These are phyloP conservation scores for Juncus effusus DNA, from an alignment of 176 grass and related monocot genomes.

Conservation along the genomic window DNA sequence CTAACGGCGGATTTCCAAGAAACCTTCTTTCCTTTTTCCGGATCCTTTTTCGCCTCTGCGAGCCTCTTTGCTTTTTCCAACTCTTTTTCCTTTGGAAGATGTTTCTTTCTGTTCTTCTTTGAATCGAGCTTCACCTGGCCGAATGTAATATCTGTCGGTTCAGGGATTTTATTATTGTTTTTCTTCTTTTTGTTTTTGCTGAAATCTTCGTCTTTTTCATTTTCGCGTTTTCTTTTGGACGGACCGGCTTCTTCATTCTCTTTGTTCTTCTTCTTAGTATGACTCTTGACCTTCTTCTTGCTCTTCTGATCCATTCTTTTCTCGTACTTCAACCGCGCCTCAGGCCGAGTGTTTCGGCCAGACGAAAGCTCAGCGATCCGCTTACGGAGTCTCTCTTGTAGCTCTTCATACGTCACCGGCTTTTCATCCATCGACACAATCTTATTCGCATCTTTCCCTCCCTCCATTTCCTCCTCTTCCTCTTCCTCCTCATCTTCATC, in stretches of 20 bases:
- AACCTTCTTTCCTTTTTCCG: constrained; percentile 47
- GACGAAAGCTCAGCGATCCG: constrained; percentile 56
- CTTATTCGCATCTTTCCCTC: constrained; percentile 17
- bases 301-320: constrained; percentile 57
- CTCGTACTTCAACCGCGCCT: constrained; percentile 44
- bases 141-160: constrained; percentile 52
- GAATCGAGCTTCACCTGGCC: constrained; percentile 53
- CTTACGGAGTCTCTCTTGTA: constrained; percentile 42
- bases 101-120: constrained; percentile 68
- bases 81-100: constrained; percentile 64
- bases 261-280: constrained; percentile 36
- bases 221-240: constrained; percentile 51
- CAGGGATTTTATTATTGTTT: constrained; percentile 35
- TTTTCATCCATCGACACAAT: constrained; percentile 36
- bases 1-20: constrained; percentile 73
- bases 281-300: constrained; percentile 33
- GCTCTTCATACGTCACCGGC: constrained; percentile 78
- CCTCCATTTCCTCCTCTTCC: constrained; percentile 8
- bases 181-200: constrained; percentile 42
- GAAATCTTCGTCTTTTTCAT: constrained; percentile 22
- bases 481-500: constrained; percentile 28
- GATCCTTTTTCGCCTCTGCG: constrained; percentile 65
- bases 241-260: constrained; percentile 16
- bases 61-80: constrained; percentile 64
- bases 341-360: constrained; percentile 60